phyloP scores from a whole-genome alignment of 1,284 basidiomycete genomes.

The Ceratobasidium sp. region DNA sequence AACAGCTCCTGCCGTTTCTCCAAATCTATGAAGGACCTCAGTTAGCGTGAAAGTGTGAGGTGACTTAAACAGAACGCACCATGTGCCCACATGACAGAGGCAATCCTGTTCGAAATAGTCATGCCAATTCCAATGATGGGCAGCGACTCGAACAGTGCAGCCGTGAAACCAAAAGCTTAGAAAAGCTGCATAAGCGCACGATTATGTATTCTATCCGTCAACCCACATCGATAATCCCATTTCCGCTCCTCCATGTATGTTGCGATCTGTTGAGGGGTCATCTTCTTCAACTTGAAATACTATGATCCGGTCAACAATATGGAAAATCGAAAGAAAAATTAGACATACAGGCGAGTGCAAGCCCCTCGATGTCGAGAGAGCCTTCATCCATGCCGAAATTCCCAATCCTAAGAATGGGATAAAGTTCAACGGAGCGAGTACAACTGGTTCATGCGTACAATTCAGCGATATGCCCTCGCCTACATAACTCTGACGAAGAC shows the following conservation, averaged over 20 bases:
- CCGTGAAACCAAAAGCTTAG: constrained; percentile 84
- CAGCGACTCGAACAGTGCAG: constrained; percentile 76
- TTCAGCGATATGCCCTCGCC: no score
- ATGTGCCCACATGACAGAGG: constrained; percentile 90
- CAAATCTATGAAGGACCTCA: constrained; percentile 60
- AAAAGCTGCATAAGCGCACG: background rate
- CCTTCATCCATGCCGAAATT: constrained; percentile 69
- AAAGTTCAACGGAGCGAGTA: constrained; percentile 72
- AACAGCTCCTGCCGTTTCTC: constrained; percentile 81
- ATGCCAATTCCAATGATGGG: constrained; percentile 82
- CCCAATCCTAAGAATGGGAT: constrained; percentile 73
- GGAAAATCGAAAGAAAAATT: background rate
- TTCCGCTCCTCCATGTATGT: constrained; percentile 86
- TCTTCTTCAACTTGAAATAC: constrained; percentile 85
- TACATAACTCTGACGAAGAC: constrained; percentile 44
- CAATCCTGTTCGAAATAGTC: constrained; percentile 83
- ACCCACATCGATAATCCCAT: constrained; percentile 80
- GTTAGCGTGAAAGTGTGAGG: no score
- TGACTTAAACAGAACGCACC: no score
- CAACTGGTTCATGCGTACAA: constrained; percentile 56
- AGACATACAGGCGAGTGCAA: constrained; percentile 70
- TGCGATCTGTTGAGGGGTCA: constrained; percentile 71
- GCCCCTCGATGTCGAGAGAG: constrained; percentile 70
- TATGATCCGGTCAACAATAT: constrained; percentile 46
- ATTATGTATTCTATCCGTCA: background rate